phyloP scores from a whole-genome alignment of 768 basidiomycete species.

The Vararia minispora region DNA sequence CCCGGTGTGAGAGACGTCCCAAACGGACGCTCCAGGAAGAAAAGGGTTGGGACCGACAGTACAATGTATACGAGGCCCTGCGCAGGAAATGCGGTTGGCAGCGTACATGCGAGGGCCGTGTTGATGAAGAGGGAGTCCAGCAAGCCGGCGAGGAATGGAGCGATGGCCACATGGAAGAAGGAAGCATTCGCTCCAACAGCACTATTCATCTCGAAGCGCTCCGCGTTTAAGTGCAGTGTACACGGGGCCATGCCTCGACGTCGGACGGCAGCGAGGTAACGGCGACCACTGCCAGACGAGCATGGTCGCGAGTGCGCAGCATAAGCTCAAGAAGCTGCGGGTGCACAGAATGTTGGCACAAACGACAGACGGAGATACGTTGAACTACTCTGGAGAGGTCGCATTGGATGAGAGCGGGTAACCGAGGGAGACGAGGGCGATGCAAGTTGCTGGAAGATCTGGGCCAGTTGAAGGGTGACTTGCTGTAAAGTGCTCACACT shows the following conservation, averaged over 20 bases:
- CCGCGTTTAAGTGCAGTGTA: slow-evolving; percentile 6
- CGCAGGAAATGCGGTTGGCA: no score
- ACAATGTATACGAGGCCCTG: no score
- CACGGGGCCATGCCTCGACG: slow-evolving; percentile 6
- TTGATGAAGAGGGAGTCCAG: slow-evolving; percentile 8
- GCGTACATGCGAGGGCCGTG: slow-evolving; percentile 2
- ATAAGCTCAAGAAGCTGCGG: slow-evolving; percentile 6
- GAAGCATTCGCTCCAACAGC: slow-evolving; percentile 3
- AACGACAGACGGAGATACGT: not conserved
- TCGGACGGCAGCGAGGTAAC: slow-evolving; percentile 3
- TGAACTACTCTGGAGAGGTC: not conserved
- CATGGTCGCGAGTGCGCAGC: slow-evolving; percentile 3
- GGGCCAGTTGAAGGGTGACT: slow-evolving; percentile 1
- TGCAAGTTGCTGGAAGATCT: slow-evolving; percentile 5
- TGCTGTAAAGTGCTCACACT: no score
- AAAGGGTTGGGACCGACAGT: no score
- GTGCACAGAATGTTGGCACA: slow-evolving; percentile 5
- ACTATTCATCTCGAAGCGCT: not conserved
- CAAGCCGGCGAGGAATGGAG: slow-evolving; percentile 10
- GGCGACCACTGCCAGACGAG: slow-evolving; percentile 6
- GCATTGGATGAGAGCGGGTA: not conserved
- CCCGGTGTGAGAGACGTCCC: no score
- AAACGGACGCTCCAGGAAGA: no score
- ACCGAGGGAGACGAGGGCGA: not conserved
- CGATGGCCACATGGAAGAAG: slow-evolving; percentile 8